Evolutionary conservation across 495 filamentous ascomycete species (phyloP), one percentile per base, ranked within the genome.

Genomic region (Aspergillus homomorphus): DNA sequence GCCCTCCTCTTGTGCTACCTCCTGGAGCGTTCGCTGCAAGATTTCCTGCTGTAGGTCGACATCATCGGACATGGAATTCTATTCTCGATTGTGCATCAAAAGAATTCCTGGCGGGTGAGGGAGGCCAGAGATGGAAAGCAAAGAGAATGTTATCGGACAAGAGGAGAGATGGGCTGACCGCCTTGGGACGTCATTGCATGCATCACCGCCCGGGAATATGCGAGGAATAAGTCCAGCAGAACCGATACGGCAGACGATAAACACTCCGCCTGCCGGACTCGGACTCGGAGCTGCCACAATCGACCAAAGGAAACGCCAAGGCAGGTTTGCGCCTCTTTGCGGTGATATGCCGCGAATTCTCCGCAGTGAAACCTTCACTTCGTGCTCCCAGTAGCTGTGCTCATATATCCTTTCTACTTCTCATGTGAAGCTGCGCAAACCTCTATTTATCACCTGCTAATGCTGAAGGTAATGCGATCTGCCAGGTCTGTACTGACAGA

Each of bases 401-500:
- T 0, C 42, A 46, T 20, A 46, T 38, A 4, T n/a, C 1, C 15
- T 22, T 41, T 30, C 46, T 42, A 18, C 45, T 50, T 41, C 54
- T 8, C 24, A 33, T 33, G 15, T 46, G 21, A 42, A 23, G 8
- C 16, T 16, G 21, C 18, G 63, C 21, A 57, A 15, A 19, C 3
- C 30, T 42, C 21, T 33, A n/a, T n/a, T n/a, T 23, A 16, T 4
- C 14, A 24, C 3, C 21, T 23, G 18, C 22, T 33, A 18, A 42
- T 28, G n/a, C 28, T 57, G 30, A 62, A 55, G 60, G 55, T 51
- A 28, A 76, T 76, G 67, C 72, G 66, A 46, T 79, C 77, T 50
- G 77, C 77, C 21, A 76, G 70, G 60, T 65, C 70, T 55, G 75
- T 77, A 20, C 62, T 78, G 8, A 61, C 72, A 20, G 73, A 75